A percentile compares a stretch with the other conserved stretches of the same genome.
phyloP scores from a whole-genome alignment of 148 eudicot genomes.

The Camellia sinensis region DNA sequence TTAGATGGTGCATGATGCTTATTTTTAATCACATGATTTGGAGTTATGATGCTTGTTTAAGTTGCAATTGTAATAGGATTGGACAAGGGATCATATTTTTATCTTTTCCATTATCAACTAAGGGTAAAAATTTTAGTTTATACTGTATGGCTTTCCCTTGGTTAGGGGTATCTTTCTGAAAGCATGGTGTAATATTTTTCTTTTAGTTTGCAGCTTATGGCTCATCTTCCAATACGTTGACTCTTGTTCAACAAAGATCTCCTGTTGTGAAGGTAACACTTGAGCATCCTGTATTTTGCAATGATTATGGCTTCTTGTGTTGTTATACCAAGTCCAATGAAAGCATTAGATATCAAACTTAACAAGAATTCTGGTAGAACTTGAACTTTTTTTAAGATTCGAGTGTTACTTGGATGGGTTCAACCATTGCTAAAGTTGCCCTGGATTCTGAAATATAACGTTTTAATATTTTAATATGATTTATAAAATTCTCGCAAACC shows the following conservation, averaged over 20 bases:
- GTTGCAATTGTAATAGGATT: background rate
- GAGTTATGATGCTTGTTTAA: background rate
- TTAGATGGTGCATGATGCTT: background rate
- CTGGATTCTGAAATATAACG: background rate
- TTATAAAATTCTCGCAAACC: background rate
- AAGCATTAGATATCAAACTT: background rate
- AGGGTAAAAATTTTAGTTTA: background rate
- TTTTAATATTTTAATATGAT: background rate
- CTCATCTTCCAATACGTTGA: constrained; percentile 42
- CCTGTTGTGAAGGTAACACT: constrained; percentile 75
- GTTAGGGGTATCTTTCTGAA: background rate
- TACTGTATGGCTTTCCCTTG: background rate
- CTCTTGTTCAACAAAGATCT: constrained; percentile 84
- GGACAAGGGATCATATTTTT: background rate
- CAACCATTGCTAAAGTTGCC: background rate
- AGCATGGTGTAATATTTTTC: constrained; percentile 9
- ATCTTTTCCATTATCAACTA: background rate
- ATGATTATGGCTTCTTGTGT: background rate
- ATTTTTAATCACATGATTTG: background rate
- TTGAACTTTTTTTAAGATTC: background rate
- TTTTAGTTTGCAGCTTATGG: constrained; percentile 57
- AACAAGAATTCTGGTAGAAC: background rate
- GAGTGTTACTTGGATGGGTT: background rate
- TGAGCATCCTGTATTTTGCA: background rate
- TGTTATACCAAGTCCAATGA: background rate